Base-by-base conservation (phyloP, 148 eudicot genomes). In the Rhododendron molle region DNA sequence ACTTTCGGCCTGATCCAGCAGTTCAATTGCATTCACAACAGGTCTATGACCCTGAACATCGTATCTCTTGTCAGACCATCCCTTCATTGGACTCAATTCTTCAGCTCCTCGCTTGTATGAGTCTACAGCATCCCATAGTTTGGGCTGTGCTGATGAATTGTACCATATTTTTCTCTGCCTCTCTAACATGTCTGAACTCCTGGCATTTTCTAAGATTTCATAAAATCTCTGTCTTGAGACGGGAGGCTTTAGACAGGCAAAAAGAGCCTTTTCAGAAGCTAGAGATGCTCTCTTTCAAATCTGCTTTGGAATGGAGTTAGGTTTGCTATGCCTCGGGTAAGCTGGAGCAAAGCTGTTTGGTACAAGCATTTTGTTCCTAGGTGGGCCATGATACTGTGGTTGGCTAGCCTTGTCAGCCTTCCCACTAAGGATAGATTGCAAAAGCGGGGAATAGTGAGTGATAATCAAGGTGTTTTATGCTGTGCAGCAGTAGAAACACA, bases 131-230 rank as follows among this genome's bases (percentile, higher is more conserved):
- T 76, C 80, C 80, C 49, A 76, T 43, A 38, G 80, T 23, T 91
- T 94, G 83, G 93, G 89, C 85, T 88, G 95, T 58, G 96, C 84
- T 83, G 98, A 93, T 83, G 96, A 84, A 88, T 89, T 96, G 91
- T 95, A 97, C 99, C 99, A 97, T 87, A 97, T 95, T 92, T 93
- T 97, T 87, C 99, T 94, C 90, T 97, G 99, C 84, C 99, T 93
- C 92, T 97, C 99, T 87, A 94, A 86, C 99, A 97, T 97, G 89
- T 97, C 99, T 78, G 99, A 92, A 88, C 95, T 92, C 88, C 90
- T 92, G 12, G 94, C 93, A 90, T 90, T 95, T 89, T 95, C 97
- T 81, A 93, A 87, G 83, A 93, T 87, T 85, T 93, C 95, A 86
- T 94, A 91, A 76, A 91, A 95, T 56, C 88, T 78, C 83, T 97